These are phyloP conservation scores for Gracilariopsis chorda DNA, from an alignment of 23 red algal species.

Conservation along the genomic window DNA sequence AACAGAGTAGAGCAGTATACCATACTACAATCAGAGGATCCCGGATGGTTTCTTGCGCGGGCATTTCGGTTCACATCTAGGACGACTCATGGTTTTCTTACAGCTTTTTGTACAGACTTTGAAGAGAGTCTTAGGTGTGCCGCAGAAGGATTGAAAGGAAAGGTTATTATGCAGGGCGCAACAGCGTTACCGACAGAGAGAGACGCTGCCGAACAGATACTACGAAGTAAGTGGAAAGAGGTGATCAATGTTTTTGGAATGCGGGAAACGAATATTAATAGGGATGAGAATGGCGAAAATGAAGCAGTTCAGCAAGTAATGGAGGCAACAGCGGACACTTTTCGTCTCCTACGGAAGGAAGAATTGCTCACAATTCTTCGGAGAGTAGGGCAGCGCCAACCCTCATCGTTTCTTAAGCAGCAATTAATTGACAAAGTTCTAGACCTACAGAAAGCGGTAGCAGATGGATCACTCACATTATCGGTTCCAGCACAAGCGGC, in stretches of 20 bases:
- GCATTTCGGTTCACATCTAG: slow-evolving; percentile 7
- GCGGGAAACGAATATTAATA: not conserved
- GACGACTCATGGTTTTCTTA: not conserved
- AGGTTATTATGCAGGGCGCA: not conserved
- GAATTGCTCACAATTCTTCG: not conserved
- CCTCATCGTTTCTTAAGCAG: not conserved
- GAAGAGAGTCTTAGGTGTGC: not conserved
- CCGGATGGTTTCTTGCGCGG: slow-evolving; percentile 6
- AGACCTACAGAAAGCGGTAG: not conserved
- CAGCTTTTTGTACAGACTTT: not conserved
- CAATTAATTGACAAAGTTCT: not conserved
- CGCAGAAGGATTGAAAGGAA: not conserved
- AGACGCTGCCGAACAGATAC: not conserved
- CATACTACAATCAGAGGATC: slow-evolving; percentile 20
- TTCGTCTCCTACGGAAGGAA: not conserved
- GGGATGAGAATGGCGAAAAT: not conserved
- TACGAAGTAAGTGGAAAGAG: not conserved
- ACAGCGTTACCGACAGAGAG: not conserved
- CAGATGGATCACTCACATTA: not conserved
- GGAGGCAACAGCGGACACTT: not conserved
- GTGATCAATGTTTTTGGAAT: not conserved
- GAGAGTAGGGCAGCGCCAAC: not conserved
- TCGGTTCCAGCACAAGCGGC: not conserved
- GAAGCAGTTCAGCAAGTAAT: not conserved
- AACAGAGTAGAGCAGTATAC: not conserved